Percentiles rank a stretch among this genome's conserved stretches.
Conservation (phyloP, 225 moss, liverwort and hornwort genomes). For the Thuidium tamariscinum region DNA sequence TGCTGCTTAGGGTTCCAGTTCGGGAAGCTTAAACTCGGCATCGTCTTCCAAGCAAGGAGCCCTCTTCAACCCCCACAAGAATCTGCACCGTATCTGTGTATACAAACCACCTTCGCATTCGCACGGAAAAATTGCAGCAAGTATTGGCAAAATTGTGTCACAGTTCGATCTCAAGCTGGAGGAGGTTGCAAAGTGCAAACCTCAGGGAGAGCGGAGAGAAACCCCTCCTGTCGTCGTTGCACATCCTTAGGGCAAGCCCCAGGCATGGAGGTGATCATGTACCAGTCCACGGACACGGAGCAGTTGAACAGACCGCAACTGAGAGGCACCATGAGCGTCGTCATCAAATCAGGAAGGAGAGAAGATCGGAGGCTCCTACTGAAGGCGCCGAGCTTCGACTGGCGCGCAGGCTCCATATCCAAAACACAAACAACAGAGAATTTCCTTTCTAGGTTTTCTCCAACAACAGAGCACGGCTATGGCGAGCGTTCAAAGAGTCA, state of each 20-base stretch:
- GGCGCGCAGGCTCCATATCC: conserved; percentile 11
- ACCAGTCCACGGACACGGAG: conserved; percentile 25
- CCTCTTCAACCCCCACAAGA: not conserved
- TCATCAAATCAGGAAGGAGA: not conserved
- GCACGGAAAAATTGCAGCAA: not conserved
- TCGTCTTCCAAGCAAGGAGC: not conserved
- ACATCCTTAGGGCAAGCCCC: not conserved
- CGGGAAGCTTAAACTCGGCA: not conserved
- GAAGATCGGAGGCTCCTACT: not conserved
- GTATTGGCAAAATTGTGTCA: not conserved
- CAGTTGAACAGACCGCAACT: conserved; percentile 31
- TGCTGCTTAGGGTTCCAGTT: not conserved
- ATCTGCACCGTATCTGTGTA: not conserved
- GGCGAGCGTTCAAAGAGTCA: not conserved
- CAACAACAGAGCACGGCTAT: not conserved
- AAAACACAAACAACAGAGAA: too few relatives aligned
- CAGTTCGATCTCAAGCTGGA: not conserved
- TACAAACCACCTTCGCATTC: not conserved
- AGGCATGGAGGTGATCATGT: conserved; percentile 5
- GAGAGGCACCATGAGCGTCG: conserved; percentile 16
- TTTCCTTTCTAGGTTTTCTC: not conserved
- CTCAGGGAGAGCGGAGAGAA: not conserved
- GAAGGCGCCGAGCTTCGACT: not conserved
- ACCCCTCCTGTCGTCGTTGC: not conserved
- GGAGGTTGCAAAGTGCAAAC: conserved; percentile 20